Percentiles rank a stretch among this genome's conserved stretches.
phyloP scores from a whole-genome alignment of 257 asterid genomes.

The Paraleonurus japonicus region DNA sequence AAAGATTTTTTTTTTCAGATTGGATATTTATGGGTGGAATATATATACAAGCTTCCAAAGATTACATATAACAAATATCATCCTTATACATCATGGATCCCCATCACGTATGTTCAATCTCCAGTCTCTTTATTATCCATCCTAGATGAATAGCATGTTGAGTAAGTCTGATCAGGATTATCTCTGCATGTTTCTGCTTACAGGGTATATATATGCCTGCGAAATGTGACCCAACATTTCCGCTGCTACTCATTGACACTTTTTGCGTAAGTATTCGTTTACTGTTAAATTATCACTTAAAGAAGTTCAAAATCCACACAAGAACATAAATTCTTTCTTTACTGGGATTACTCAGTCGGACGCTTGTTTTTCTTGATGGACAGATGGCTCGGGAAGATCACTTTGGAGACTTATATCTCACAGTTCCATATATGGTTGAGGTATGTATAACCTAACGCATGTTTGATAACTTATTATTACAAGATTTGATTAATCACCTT shows the following conservation, averaged over 20 bases:
- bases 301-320: constrained; percentile 1
- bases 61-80: constrained; percentile 77
- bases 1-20: constrained; percentile 38
- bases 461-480: no score
- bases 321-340: constrained; percentile 10
- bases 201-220: constrained; percentile 79
- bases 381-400: constrained; percentile 95
- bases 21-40: constrained; percentile 86
- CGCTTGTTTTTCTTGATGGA: constrained; percentile 21
- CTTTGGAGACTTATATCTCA: constrained; percentile 85
- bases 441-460: no score
- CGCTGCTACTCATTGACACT: constrained; percentile 83
- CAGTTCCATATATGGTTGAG: constrained; percentile 95
- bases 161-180: not conserved
- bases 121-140: not conserved
- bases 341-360: constrained; percentile 1
- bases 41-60: constrained; percentile 85
- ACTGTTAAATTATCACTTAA: not conserved
- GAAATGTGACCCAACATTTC: constrained; percentile 79
- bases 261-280: constrained; percentile 68
- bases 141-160: constrained; percentile 13
- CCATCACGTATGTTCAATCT: constrained; percentile 60
- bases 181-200: constrained; percentile 27
- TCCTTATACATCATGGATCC: constrained; percentile 98
- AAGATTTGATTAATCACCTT: not conserved